Conservation (phyloP, 345 rosid species). For the Arabidopsis arenosa region DNA sequence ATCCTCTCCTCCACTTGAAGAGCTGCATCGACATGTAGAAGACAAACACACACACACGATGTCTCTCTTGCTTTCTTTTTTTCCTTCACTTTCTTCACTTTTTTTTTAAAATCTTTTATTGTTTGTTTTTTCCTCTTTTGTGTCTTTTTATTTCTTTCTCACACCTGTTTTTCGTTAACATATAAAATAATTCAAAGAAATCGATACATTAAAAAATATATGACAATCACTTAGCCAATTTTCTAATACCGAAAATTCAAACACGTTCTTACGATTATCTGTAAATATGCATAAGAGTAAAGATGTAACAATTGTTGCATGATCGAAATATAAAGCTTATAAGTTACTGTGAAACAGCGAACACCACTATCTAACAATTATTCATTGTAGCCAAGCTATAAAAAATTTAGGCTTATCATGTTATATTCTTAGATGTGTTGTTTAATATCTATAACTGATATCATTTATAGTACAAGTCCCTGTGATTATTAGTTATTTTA, state of each 20-base stretch:
- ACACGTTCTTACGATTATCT: neutral
- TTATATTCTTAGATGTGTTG: neutral
- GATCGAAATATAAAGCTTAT: neutral
- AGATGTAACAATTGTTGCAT: neutral
- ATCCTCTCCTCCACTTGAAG: slow-evolving; percentile 21
- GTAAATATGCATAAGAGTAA: neutral
- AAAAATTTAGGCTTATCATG: neutral
- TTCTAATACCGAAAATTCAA: neutral
- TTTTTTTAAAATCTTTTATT: too few species aligned
- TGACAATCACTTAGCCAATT: neutral
- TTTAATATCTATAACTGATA: neutral
- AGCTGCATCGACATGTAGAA: neutral
- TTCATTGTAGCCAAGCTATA: neutral
- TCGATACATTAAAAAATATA: neutral
- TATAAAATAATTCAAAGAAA: neutral
- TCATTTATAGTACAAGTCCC: neutral
- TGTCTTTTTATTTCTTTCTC: neutral
- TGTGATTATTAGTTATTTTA: neutral
- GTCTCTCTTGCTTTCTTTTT: neutral
- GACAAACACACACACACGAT: neutral
- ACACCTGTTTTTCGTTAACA: neutral
- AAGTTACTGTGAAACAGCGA: neutral
- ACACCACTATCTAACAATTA: neutral
- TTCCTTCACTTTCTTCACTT: neutral
- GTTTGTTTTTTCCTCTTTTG: neutral